Evolutionary conservation across 1,139 yeast genomes (phyloP).

Genomic region (Lodderomyces orthopsilosis): DNA sequence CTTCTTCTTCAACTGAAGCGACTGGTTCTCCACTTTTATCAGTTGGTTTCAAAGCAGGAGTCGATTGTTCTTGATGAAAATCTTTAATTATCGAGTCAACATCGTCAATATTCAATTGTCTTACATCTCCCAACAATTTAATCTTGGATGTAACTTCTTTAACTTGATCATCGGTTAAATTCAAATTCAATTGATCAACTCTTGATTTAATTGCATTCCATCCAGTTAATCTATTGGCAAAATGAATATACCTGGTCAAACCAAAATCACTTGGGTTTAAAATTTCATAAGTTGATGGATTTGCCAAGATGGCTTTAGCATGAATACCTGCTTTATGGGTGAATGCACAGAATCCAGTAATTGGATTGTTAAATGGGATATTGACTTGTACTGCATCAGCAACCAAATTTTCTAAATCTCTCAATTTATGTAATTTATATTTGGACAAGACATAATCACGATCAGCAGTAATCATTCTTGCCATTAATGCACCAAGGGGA

Average conservation of each 20-base stretch:
- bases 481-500: conserved; percentile 97
- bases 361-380: conserved; percentile 97
- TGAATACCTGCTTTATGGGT: conserved; percentile 99
- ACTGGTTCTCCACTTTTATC: conserved; percentile 15
- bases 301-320: conserved; percentile 97
- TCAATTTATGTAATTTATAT: conserved; percentile 91
- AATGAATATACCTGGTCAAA: conserved; percentile 91
- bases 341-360: conserved; percentile 98
- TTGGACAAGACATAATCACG: conserved; percentile 93
- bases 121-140: conserved; percentile 90
- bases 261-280: conserved; percentile 94
- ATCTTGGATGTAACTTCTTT: conserved; percentile 94
- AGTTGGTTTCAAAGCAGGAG: conserved; percentile 28
- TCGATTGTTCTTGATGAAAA: conserved; percentile 67
- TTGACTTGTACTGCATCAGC: conserved; percentile 97
- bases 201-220: conserved; percentile 99
- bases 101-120: conserved; percentile 93
- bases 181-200: conserved; percentile 93
- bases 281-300: conserved; percentile 97
- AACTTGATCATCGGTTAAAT: conserved; percentile 87
- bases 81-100: conserved; percentile 96
- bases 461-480: conserved; percentile 98
- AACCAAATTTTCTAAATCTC: conserved; percentile 93
- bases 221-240: conserved; percentile 96
- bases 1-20: conserved; percentile 16